phyloP scores from a whole-genome alignment of 345 rosid species.

The Cardiospermum halicacabum region DNA sequence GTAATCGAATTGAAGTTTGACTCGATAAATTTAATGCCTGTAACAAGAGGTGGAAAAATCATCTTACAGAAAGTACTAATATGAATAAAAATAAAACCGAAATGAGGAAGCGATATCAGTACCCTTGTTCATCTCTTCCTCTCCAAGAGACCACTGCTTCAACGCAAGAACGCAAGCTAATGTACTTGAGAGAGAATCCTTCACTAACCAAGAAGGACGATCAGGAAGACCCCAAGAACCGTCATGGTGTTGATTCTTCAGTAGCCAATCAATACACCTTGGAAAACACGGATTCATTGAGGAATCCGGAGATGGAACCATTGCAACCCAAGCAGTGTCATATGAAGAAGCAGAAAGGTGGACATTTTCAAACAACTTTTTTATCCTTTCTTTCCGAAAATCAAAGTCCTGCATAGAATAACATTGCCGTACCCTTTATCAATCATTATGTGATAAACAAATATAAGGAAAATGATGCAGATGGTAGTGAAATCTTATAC shows the following conservation, averaged over 20 bases:
- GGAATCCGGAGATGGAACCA: slow-evolving; percentile 67
- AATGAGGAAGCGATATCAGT: not conserved
- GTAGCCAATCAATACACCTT: slow-evolving; percentile 58
- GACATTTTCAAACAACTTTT: slow-evolving; percentile 53
- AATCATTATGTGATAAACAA: not conserved
- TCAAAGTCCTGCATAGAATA: slow-evolving; percentile 32
- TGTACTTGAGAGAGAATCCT: slow-evolving; percentile 71
- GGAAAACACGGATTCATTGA: slow-evolving; percentile 57
- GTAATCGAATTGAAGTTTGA: slow-evolving; percentile 45
- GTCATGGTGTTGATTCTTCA: slow-evolving; percentile 65
- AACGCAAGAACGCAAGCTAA: slow-evolving; percentile 73
- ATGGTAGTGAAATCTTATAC: slow-evolving; percentile 25
- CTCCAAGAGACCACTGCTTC: slow-evolving; percentile 71
- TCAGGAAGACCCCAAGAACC: slow-evolving; percentile 81
- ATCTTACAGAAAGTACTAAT: slow-evolving; percentile 5
- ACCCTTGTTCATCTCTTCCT: slow-evolving; percentile 62
- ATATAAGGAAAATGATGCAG: not conserved
- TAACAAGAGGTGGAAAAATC: slow-evolving; percentile 11
- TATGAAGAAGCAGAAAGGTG: slow-evolving; percentile 70
- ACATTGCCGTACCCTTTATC: slow-evolving; percentile 3
- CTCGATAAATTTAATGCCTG: slow-evolving; percentile 73
- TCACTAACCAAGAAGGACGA: slow-evolving; percentile 36
- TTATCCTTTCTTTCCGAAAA: slow-evolving; percentile 45
- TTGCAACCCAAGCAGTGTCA: slow-evolving; percentile 95
- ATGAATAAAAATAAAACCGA: not conserved